Evolutionary conservation across 805 yeast genomes (phyloP).

Genomic region (Monosporozyma unispora): DNA sequence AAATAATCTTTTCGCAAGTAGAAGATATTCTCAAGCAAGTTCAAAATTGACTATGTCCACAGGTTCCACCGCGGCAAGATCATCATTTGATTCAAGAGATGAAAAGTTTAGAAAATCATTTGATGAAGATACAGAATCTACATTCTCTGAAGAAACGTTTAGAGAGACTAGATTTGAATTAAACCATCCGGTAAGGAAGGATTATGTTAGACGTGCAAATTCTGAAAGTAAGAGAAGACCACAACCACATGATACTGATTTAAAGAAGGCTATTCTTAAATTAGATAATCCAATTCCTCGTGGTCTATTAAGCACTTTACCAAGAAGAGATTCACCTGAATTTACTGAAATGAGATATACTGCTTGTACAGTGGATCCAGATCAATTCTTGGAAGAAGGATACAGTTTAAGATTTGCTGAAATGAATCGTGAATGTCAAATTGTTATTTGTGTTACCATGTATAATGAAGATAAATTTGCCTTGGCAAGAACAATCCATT

Average conservation of each 20-base stretch:
- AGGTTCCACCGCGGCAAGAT: slow-evolving; percentile 20
- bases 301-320: slow-evolving; percentile 73
- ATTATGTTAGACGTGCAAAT: slow-evolving; percentile 45
- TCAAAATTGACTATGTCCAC: slow-evolving; percentile 18
- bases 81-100: slow-evolving; percentile 13
- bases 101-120: slow-evolving; percentile 47
- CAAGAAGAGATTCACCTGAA: slow-evolving; percentile 84
- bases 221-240: slow-evolving; percentile 62
- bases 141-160: slow-evolving; percentile 27
- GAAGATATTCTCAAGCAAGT: slow-evolving; percentile 14
- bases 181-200: slow-evolving; percentile 29
- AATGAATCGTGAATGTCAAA: slow-evolving; percentile 82
- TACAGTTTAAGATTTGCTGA: slow-evolving; percentile 82
- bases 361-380: slow-evolving; percentile 92
- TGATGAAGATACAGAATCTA: slow-evolving; percentile 28
- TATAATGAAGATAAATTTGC: slow-evolving; percentile 90
- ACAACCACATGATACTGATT: slow-evolving; percentile 23
- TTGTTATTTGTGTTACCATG: slow-evolving; percentile 91
- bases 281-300: slow-evolving; percentile 93
- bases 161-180: slow-evolving; percentile 31
- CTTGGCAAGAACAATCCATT: slow-evolving; percentile 88
- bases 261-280: slow-evolving; percentile 60
- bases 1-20: slow-evolving; percentile 8
- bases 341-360: slow-evolving; percentile 94
- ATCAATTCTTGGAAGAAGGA: slow-evolving; percentile 69